Evolutionary conservation across 352 stramenopile genomes (phyloP), one percentile per base, ranked within the genome.

Genomic region (Globisporangium carolinianum): DNA sequence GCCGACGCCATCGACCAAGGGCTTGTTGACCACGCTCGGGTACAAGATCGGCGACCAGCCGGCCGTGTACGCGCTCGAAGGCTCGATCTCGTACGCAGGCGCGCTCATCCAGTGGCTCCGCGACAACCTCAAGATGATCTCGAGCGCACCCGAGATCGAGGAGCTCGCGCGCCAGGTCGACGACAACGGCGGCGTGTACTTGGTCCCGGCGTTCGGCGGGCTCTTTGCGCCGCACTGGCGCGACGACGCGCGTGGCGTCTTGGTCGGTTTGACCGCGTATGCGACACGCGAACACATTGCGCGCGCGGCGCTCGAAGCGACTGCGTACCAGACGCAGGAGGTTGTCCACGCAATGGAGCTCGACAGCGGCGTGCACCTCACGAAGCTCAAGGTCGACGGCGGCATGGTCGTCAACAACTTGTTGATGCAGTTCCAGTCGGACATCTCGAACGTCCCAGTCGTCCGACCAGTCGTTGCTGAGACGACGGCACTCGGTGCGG

Each of bases 351-450:
- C 96, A 46, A 98, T 98, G 91, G 94, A 98, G 55, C 74, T 83
- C 18, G 85, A 97, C 62, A 90, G 86, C 61, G 96, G 87, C 12
- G 83, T 97, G 35, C 76, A 94, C 57, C 76, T 98, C 18, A 77
- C 75, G 35, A 83, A 88, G 57, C 79, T 99, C 51, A 96, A 97
- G 71, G 97, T 99, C 1, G 97, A 99, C 69, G 97, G 97, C 39
- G 97, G 97, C 58, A 98, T 98, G 79, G 97, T 97, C n/a, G 83
- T 87, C 51, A 99, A 99, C 79, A 71, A 94, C 57, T 77, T 98
- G 49, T 71, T 99, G 35, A 98, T 99, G 94, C 97, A 99, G 70
- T 99, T 99, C 78, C 96, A 99, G 78, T 89, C 90, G 49, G 95
- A 99, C 67, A 87, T 99, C 24, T 79, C 98, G 24, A 89, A 97